Base-by-base conservation (phyloP, 371 early-diverging fungal genomes). In the Parasitella parasitica region DNA sequence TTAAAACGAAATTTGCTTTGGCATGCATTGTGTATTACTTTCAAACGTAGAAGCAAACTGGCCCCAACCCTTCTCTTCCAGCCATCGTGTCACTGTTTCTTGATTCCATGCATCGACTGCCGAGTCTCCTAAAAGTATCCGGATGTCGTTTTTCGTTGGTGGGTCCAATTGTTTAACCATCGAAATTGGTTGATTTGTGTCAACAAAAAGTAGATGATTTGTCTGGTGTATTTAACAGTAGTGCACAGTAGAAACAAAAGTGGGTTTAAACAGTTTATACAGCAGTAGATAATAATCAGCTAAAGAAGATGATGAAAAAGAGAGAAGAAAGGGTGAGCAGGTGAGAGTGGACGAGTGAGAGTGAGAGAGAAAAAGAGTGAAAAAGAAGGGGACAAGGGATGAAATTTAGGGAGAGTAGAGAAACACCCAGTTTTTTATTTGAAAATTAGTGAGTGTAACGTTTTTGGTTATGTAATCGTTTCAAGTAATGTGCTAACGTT, bases 1-100 rank as follows among this genome's bases (percentile, higher is more conserved):
- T n/a, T n/a, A n/a, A n/a, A n/a, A n/a, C n/a, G n/a, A n/a, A n/a
- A n/a, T n/a, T n/a, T n/a, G n/a, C n/a, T n/a, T n/a, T n/a, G n/a
- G n/a, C 20, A 20, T 20, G 18, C 43, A 20, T 11, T 22, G n/a
- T 54, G 62, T 43, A 54, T 69, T 72, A 77, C 80, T 76, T 77
- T 67, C 65, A 63, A 80, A 80, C 15, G 62, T 69, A 39, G 66
- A 52, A 41, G 73, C 72, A 50, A 80, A 70, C 8, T 69, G 73
- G 28, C 66, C 67, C 80, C 80, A 80, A 18, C 76, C 77, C 55
- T 70, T 72, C 6, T 77, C 77, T 56, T 75, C 66, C 12, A 80
- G 51, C 80, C 80, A 80, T 22, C 49, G 37, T 28, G 72, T 59
- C 27, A 80, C 77, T 55, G 67, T 73, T 24, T 67, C 63, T 41